phyloP scores from a whole-genome alignment of 2,329 filamentous ascomycete genomes.

The Graphiopsis chlorocephala region DNA sequence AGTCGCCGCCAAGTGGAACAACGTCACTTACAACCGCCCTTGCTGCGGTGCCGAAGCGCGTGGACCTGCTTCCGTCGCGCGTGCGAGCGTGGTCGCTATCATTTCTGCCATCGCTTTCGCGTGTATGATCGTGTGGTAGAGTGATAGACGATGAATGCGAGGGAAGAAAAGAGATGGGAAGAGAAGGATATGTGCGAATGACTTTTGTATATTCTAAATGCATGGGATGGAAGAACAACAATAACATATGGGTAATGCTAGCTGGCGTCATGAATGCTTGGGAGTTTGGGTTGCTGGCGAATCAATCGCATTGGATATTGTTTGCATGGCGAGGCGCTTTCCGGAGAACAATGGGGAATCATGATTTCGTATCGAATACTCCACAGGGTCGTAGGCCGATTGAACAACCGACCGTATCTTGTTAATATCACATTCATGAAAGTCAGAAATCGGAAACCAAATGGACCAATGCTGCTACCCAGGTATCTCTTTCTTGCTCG shows the following conservation, averaged over 20 bases:
- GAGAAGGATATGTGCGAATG: not conserved
- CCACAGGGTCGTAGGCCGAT: too few species aligned
- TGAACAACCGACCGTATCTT: too few species aligned
- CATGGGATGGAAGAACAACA: not conserved
- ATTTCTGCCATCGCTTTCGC: not conserved
- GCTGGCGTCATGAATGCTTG: not conserved
- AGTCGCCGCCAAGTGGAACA: conserved; percentile 67
- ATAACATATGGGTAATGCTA: not conserved
- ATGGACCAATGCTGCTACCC: too few species aligned
- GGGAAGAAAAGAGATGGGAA: not conserved
- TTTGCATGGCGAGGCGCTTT: not conserved
- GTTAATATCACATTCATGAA: too few species aligned
- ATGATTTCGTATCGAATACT: not conserved
- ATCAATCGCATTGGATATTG: not conserved
- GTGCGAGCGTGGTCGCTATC: not conserved
- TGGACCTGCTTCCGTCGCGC: not conserved
- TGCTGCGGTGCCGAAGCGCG: conserved; percentile 52
- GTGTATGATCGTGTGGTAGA: not conserved
- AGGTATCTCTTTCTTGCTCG: too few species aligned
- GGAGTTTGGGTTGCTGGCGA: not conserved
- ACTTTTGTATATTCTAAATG: not conserved
- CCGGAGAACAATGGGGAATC: not conserved
- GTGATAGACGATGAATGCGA: not conserved
- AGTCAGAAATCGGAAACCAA: too few species aligned
- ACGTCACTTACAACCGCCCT: conserved; percentile 62